phyloP scores from a whole-genome alignment of 2,329 filamentous ascomycete genomes.

The Endoconidiophora polonica region DNA sequence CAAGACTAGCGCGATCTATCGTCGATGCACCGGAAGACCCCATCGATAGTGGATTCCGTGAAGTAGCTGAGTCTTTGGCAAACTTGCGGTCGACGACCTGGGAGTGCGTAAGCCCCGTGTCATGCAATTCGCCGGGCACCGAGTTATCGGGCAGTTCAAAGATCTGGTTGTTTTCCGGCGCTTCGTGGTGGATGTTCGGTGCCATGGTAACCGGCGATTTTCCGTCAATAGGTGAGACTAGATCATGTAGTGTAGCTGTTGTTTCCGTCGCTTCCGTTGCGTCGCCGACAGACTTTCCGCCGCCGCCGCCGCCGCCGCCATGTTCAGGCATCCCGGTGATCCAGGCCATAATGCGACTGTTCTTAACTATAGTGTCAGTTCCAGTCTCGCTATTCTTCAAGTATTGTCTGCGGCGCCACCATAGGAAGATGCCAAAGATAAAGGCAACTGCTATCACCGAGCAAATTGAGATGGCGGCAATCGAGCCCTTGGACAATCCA shows the following conservation, averaged over 20 bases:
- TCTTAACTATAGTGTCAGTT: conserved; percentile 28
- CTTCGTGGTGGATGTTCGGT: conserved; percentile 19
- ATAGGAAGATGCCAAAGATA: conserved; percentile 27
- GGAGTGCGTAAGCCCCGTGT: conserved; percentile 24
- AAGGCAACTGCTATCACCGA: conserved; percentile 36
- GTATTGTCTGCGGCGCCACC: conserved; percentile 34
- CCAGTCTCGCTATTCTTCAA: conserved; percentile 24
- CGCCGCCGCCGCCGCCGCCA: too few species aligned
- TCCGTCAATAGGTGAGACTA: not conserved
- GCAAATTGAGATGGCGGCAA: conserved; percentile 45
- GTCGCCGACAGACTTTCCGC: conserved; percentile 28
- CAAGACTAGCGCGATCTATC: too few species aligned
- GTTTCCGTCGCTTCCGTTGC: conserved; percentile 19
- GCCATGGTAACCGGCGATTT: not conserved
- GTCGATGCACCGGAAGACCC: not conserved
- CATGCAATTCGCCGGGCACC: conserved; percentile 27
- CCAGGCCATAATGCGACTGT: conserved; percentile 35
- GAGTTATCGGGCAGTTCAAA: conserved; percentile 19
- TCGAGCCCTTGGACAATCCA: conserved; percentile 15
- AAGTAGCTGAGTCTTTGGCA: conserved; percentile 6
- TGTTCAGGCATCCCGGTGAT: conserved; percentile 22
- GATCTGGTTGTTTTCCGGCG: conserved; percentile 19
- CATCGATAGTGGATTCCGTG: not conserved
- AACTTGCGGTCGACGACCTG: conserved; percentile 22
- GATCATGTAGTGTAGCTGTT: not conserved